Conservation (phyloP, 1,139 yeast species). For the Geotrichum fermentans region DNA sequence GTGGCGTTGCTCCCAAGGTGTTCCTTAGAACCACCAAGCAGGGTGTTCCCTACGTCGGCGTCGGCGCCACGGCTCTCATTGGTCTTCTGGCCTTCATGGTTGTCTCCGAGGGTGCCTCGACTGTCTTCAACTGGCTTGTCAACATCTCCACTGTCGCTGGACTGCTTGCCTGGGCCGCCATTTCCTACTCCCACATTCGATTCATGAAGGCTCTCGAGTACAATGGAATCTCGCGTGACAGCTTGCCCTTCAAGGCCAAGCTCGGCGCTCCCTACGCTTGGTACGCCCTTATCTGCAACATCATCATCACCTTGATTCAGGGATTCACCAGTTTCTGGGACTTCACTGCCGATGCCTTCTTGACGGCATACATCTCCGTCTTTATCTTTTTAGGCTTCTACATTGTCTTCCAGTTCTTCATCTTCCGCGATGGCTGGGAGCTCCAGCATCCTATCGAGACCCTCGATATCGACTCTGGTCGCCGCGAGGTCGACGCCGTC, state of each 20-base stretch:
- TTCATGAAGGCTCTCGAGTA: slow-evolving; percentile 57
- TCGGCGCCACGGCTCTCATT: slow-evolving; percentile 40
- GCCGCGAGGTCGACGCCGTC: slow-evolving; percentile 47
- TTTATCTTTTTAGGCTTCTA: slow-evolving; percentile 51
- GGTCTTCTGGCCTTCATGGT: slow-evolving; percentile 66
- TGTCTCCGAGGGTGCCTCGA: slow-evolving; percentile 45
- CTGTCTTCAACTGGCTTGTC: slow-evolving; percentile 61
- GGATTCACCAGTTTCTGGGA: slow-evolving; percentile 59
- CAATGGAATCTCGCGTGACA: slow-evolving; percentile 36
- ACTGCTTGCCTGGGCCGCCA: slow-evolving; percentile 55
- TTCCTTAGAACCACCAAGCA: slow-evolving; percentile 44
- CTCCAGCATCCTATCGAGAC: slow-evolving; percentile 38
- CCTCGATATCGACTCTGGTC: slow-evolving; percentile 52
- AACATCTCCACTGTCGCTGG: slow-evolving; percentile 60
- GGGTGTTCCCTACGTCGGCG: slow-evolving; percentile 47
- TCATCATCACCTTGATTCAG: slow-evolving; percentile 47
- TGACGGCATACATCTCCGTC: slow-evolving; percentile 61
- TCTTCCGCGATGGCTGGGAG: slow-evolving; percentile 15
- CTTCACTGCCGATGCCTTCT: slow-evolving; percentile 58
- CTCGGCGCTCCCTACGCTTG: slow-evolving; percentile 17
- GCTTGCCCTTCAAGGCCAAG: slow-evolving; percentile 45
- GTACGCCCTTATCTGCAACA: slow-evolving; percentile 41
- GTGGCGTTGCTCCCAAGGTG: slow-evolving; percentile 48
- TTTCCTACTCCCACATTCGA: slow-evolving; percentile 45
- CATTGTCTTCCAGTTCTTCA: slow-evolving; percentile 39